Conservation (phyloP, 306 rosid genomes). For the Psophocarpus tetragonolobus region DNA sequence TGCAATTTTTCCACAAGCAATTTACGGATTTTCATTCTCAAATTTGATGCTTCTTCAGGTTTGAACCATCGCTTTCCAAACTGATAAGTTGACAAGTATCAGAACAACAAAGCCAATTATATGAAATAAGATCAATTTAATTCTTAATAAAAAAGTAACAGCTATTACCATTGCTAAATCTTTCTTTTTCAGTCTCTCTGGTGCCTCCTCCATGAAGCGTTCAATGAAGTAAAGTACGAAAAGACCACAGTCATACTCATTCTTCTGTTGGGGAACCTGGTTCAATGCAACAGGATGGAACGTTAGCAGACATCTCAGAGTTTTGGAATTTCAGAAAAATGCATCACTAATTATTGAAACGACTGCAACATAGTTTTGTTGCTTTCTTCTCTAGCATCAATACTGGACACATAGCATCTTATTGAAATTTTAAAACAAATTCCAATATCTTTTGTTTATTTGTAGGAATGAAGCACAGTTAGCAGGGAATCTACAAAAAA, state of each 20-base stretch:
- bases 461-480: no score
- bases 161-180: slow-evolving; percentile 70
- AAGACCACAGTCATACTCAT: slow-evolving; percentile 92
- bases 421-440: not conserved
- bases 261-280: slow-evolving; percentile 98
- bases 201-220: slow-evolving; percentile 85
- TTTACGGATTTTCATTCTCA: slow-evolving; percentile 69
- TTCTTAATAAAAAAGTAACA: not conserved
- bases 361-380: slow-evolving; percentile 1
- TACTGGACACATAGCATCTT: not conserved
- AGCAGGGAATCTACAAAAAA: no score
- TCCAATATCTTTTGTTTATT: not conserved
- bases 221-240: slow-evolving; percentile 85
- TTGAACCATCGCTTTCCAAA: slow-evolving; percentile 86
- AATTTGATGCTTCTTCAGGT: slow-evolving; percentile 82
- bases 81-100: slow-evolving; percentile 46
- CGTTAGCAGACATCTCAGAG: not conserved
- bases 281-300: slow-evolving; percentile 20
- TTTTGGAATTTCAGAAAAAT: slow-evolving; percentile 1
- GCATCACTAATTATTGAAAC: not conserved
- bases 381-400: slow-evolving; percentile 6
- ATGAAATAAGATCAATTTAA: not conserved
- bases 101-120: slow-evolving; percentile 7
- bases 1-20: slow-evolving; percentile 61
- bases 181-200: slow-evolving; percentile 67